Base-by-base conservation (phyloP, 2,329 filamentous ascomycete species). In the Fusarium sp. region DNA sequence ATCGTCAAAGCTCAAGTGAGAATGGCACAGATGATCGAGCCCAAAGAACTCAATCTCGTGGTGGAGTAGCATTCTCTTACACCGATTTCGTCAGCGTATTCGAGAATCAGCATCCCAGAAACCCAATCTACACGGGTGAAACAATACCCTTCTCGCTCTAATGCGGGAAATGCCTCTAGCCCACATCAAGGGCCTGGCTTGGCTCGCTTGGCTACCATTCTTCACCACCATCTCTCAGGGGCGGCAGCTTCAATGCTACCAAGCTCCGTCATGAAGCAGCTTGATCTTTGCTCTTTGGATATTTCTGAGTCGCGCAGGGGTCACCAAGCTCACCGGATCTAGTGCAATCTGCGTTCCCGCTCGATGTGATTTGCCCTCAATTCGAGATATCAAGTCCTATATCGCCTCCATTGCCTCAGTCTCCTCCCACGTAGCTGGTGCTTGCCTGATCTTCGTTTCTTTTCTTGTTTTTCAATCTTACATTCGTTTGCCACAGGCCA, bases 401-500 rank as follows among this genome's bases (percentile, higher is more conserved):
- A 72, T 70, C 45, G 68, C 72, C 72, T 70, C 72, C 55, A 48
- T 53, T 38, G 35, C 48, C n/a, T 45, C 38, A 53, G 35, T 41
- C 55, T 57, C 54, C 53, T 71, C 47, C 55, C 58, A 57, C 39
- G 41, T 41, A 63, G 48, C 51, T 47, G 63, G 69, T 54, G 56
- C 45, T 66, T 60, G 51, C 65, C 65, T 68, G 59, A 72, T 72
- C 59, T 72, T 71, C 56, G 48, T 69, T 69, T 68, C 63, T 45
- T 56, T 72, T 64, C 67, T 72, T 69, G 47, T 50, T 59, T 69
- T 55, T 70, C 59, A 36, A 69, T 70, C 56, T 61, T 55, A 63
- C 66, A 45, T 74, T 68, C 63, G 70, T 67, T 74, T 75, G 63
- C 57, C 62, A 60, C 59, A 73, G 72, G 72, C 72, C 72, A 75